These are phyloP conservation scores for Colletotrichum tropicale DNA, from an alignment of 2,329 filamentous ascomycete species.

Conservation along the genomic window DNA sequence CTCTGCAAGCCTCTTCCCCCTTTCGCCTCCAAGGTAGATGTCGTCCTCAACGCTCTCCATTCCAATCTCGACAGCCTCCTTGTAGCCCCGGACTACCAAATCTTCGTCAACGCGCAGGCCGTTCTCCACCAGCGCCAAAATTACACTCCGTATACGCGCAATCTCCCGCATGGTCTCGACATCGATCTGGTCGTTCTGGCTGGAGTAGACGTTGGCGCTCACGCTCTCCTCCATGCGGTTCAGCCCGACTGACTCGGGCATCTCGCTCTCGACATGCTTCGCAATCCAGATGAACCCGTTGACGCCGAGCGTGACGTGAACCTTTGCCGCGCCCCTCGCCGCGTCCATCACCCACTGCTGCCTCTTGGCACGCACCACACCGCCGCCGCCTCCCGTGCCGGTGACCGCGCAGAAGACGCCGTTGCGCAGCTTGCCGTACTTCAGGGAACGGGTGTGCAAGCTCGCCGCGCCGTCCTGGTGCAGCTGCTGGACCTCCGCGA, in stretches of 20 bases:
- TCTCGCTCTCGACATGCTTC: constrained; percentile 75
- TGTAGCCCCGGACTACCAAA: constrained; percentile 82
- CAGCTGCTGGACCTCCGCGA: constrained; percentile 92
- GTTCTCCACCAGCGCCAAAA: constrained; percentile 81
- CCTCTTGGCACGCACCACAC: constrained; percentile 80
- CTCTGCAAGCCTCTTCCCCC: constrained; percentile 55
- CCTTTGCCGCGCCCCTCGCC: constrained; percentile 60
- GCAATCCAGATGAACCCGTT: constrained; percentile 98
- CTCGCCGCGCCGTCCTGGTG: constrained; percentile 85
- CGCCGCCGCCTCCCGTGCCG: constrained; percentile 83
- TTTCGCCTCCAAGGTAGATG: constrained; percentile 64
- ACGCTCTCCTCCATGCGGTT: constrained; percentile 89
- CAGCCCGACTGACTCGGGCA: constrained; percentile 68
- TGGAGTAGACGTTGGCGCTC: constrained; percentile 87
- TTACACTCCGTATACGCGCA: constrained; percentile 79
- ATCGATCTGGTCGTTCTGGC: constrained; percentile 88
- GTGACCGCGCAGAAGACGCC: constrained; percentile 85
- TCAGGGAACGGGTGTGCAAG: constrained; percentile 87
- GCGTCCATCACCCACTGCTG: constrained; percentile 85
- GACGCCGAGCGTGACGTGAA: constrained; percentile 90
- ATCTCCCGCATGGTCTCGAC: constrained; percentile 85
- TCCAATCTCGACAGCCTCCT: constrained; percentile 78
- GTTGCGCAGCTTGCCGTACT: constrained; percentile 95
- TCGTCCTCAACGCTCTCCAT: constrained; percentile 64
- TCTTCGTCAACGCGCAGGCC: constrained; percentile 90